Evolutionary conservation across 208 protist genomes (phyloP).

Genomic region (Wallacemonas sp.): DNA sequence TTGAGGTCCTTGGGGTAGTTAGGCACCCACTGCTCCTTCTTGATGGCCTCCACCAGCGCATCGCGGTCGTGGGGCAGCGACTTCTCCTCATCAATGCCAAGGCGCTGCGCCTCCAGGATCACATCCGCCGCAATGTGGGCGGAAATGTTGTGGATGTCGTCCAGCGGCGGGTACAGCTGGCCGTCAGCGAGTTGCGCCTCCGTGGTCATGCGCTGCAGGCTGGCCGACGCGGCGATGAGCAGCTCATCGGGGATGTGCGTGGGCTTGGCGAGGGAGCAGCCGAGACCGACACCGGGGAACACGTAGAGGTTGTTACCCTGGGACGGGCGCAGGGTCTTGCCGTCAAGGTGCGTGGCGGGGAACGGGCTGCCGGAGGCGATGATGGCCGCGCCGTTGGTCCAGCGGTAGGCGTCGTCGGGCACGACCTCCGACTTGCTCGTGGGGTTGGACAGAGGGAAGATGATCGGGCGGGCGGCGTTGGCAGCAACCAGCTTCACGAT

Average conservation of each 20-base stretch:
- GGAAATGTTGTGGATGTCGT: slow-evolving; percentile 77
- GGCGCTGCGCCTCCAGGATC: slow-evolving; percentile 64
- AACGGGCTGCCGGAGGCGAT: slow-evolving; percentile 97
- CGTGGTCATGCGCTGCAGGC: slow-evolving; percentile 65
- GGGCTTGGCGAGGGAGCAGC: slow-evolving; percentile 65
- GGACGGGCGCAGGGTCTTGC: slow-evolving; percentile 75
- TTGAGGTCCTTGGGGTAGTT: slow-evolving; percentile 55
- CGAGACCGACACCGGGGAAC: slow-evolving; percentile 96
- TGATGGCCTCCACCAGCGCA: slow-evolving; percentile 43
- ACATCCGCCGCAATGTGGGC: slow-evolving; percentile 71
- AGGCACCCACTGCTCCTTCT: slow-evolving; percentile 65
- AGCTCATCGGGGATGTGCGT: slow-evolving; percentile 88
- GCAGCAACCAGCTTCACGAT: slow-evolving; percentile 81
- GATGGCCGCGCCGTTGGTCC: slow-evolving; percentile 92
- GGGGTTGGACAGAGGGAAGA: slow-evolving; percentile 97
- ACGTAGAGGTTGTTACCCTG: slow-evolving; percentile 98
- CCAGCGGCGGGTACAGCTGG: slow-evolving; percentile 70
- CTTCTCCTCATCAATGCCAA: slow-evolving; percentile 57
- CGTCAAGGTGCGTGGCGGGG: slow-evolving; percentile 82
- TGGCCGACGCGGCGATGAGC: slow-evolving; percentile 81
- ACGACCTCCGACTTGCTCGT: slow-evolving; percentile 91
- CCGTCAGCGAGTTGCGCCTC: slow-evolving; percentile 45
- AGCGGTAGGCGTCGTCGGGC: slow-evolving; percentile 93
- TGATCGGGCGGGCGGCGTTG: slow-evolving; percentile 90
- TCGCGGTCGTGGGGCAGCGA: slow-evolving; percentile 47